A percentile compares a stretch with the other conserved stretches of the same genome.
phyloP scores from a whole-genome alignment of 2,329 filamentous ascomycete species.

The Aureobasidium vineae region DNA sequence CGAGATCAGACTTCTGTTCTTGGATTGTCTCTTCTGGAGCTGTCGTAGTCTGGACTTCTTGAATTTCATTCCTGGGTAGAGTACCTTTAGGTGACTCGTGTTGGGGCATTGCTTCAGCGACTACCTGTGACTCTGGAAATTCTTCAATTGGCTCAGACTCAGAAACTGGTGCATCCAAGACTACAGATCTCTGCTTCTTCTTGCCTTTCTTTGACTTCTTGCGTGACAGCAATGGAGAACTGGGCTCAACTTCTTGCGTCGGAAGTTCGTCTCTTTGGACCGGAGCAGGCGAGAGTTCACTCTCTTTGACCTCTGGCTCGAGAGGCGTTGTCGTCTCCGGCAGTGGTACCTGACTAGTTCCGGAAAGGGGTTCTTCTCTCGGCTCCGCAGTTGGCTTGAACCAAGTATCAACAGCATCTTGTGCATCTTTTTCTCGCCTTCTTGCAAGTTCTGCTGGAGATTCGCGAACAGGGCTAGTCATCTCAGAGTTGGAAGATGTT shows the following conservation, averaged over 20 bases:
- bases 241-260: neutral
- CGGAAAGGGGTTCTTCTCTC: neutral
- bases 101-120: neutral
- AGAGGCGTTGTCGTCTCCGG: neutral
- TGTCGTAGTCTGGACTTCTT: neutral
- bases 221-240: slow-evolving; percentile 9
- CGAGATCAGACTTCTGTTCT: neutral
- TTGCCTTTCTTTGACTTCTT: slow-evolving; percentile 28
- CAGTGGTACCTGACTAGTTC: neutral
- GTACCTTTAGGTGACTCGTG: neutral
- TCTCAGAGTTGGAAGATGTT: slow-evolving; percentile 30
- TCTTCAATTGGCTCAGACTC: neutral
- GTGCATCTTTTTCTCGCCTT: slow-evolving; percentile 34
- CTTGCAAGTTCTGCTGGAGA: slow-evolving; percentile 32
- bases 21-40: neutral
- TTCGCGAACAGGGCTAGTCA: slow-evolving; percentile 29
- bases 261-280: neutral
- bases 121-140: neutral
- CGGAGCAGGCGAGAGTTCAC: neutral
- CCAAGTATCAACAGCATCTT: slow-evolving; percentile 35
- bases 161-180: neutral
- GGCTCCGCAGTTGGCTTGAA: slow-evolving; percentile 27
- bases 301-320: neutral
- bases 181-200: slow-evolving; percentile 25
- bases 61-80: neutral